Evolutionary conservation across 2,329 filamentous ascomycete species (phyloP), one percentile per base, ranked within the genome.

Genomic region (Aspergillus hiratsukae): DNA sequence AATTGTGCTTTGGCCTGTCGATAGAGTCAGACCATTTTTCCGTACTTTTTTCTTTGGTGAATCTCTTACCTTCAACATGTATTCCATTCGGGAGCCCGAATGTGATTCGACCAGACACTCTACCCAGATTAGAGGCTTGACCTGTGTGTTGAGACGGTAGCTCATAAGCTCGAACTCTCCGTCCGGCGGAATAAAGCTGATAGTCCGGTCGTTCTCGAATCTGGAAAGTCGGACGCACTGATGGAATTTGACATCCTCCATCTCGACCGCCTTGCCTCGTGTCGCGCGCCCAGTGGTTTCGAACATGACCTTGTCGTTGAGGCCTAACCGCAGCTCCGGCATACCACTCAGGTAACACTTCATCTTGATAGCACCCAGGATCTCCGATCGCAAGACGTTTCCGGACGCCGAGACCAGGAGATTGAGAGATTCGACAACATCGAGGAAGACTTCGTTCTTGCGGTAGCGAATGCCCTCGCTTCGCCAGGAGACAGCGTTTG

Each of bases 301-400:
- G 70, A 99, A 99, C 94, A 99, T 99, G 75, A 91, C 94, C 78
- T 99, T 99, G 80, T 99, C 94, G 79, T 99, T 99, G 71, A 99
- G 78, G 4, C 94, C 94, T 51, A 99, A 77, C 28, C 94, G 88
- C 69, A 99, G 77, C 77, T 99, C 94, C 10, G 94, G 94, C 94
- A 99, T 99, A 57, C 94, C 94, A 49, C 91, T 96, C 17, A 99
- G 82, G 72, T 99, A 99, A 78, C 94, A 99, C 78, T 99, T 99
- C 94, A 99, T 97, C 80, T 99, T 99, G 75, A 99, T 87, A 46
- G 94, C 92, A 54, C 94, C 94, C 25, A 99, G 81, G 66, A 99
- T 99, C 78, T 99, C 94, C 7, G 91, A 96, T 25, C 94, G 88
- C 58, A 99, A 80, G 4, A 99, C 94, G 71, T 96, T 97, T 74